Conservation (phyloP, 257 asterid species). For the Solanum sejunctum region DNA sequence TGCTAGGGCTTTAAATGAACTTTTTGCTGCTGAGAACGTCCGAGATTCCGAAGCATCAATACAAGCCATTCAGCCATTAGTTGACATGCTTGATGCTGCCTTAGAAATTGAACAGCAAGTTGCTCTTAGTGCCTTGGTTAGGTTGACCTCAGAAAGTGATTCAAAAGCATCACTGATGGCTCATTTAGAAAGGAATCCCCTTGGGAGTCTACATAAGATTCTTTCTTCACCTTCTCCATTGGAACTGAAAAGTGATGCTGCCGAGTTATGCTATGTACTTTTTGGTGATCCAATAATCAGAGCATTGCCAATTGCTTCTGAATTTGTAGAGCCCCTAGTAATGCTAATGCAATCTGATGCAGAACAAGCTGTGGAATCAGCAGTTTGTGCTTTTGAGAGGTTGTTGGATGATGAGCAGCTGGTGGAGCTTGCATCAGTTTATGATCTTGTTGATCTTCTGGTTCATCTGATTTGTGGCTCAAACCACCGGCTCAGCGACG, state of each 20-base stretch:
- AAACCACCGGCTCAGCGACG: slow-evolving; percentile 62
- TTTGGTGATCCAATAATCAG: slow-evolving; percentile 45
- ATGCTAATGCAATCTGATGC: slow-evolving; percentile 54
- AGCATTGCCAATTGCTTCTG: slow-evolving; percentile 38
- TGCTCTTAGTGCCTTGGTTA: slow-evolving; percentile 61
- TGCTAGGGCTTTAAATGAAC: slow-evolving; percentile 58
- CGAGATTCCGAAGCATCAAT: slow-evolving; percentile 58
- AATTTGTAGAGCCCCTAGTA: slow-evolving; percentile 57
- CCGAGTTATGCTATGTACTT: slow-evolving; percentile 54
- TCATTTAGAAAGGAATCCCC: slow-evolving; percentile 60
- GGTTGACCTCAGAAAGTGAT: slow-evolving; percentile 48
- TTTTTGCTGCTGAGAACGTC: slow-evolving; percentile 50
- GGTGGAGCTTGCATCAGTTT: slow-evolving; percentile 44
- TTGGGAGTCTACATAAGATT: slow-evolving; percentile 42
- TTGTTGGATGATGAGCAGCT: slow-evolving; percentile 66
- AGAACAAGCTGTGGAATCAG: slow-evolving; percentile 54
- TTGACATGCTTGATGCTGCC: slow-evolving; percentile 57
- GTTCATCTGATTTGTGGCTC: slow-evolving; percentile 61
- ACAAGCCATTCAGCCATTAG: slow-evolving; percentile 79
- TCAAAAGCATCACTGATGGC: slow-evolving; percentile 47
- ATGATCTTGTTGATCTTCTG: slow-evolving; percentile 55
- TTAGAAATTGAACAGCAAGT: slow-evolving; percentile 49
- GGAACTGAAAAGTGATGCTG: slow-evolving; percentile 64
- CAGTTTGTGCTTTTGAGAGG: slow-evolving; percentile 71
- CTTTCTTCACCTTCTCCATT: slow-evolving; percentile 40